Evolutionary conservation across 2,329 filamentous ascomycete species (phyloP), one percentile per base, ranked within the genome.

Genomic region (Alternaria sp.): DNA sequence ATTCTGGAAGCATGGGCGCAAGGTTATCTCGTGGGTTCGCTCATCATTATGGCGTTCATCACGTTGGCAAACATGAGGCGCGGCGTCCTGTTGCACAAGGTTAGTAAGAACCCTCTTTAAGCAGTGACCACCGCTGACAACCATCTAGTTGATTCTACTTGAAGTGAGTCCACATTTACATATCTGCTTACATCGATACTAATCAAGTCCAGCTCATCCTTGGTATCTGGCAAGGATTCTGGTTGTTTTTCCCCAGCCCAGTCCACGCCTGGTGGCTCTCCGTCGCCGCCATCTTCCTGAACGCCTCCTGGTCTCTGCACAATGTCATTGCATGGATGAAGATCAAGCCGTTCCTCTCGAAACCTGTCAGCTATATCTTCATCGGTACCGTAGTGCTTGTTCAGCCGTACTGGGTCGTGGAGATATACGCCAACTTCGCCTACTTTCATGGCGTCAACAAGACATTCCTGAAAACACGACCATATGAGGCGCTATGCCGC

Each of bases 271-370:
- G 88, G 88, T 90, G 89, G 76, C 81, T 90, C 3, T 88, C 87
- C 2, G 80, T 83, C 23, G 88, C 86, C 3, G 88, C 87, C 8
- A 85, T 90, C 8, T 83, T 87, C 18, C 83, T 91, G 23, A 89
- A 89, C 66, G 79, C 84, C n/a, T 89, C 87, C 4, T 90, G 88
- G 87, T 84, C 82, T 12, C 77, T 91, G 9, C 89, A 91, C 75
- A 91, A 90, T 66, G 82, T 90, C 63, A 87, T 91, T 63, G 84
- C 88, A 1, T 91, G 88, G 89, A 85, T 91, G 77, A 90, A 90
- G 77, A 88, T 87, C 65, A 85, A 84, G 57, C 88, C 88, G 0
- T 89, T 90, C 69, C 79, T 90, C 8, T 81, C 82, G 3, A 81
- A 78, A 28, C 78, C 80, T 8, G 82, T 84, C 28, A 88, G 84